A percentile compares a stretch with the other conserved stretches of the same genome.
Conservation (phyloP, 164 flowering plant genomes). For the Cinnamomum chago region DNA sequence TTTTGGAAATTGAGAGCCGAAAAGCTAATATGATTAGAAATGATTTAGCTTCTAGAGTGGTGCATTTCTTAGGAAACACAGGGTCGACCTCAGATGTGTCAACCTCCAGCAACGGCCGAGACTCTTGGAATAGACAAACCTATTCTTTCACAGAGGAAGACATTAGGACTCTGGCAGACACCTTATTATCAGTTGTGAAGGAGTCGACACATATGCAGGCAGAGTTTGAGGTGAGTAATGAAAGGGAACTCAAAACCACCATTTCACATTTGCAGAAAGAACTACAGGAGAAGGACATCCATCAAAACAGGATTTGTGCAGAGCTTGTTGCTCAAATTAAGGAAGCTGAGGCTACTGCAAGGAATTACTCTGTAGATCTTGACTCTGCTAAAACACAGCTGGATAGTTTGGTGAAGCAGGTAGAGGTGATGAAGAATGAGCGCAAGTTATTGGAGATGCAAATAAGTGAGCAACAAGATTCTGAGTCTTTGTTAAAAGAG, state of each 20-base stretch:
- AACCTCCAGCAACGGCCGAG: constrained; percentile 19
- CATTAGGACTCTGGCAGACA: constrained; percentile 43
- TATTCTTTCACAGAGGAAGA: constrained; percentile 39
- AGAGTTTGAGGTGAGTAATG: constrained; percentile 35
- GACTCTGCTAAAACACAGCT: constrained; percentile 43
- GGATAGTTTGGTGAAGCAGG: constrained; percentile 42
- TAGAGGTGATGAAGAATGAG: constrained; percentile 46
- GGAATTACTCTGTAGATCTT: constrained; percentile 45
- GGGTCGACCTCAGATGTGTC: constrained; percentile 21
- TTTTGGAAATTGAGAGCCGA: constrained; percentile 50
- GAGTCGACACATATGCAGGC: constrained; percentile 33
- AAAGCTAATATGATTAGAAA: constrained; percentile 35
- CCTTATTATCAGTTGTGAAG: constrained; percentile 42
- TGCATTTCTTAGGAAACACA: constrained; percentile 12
- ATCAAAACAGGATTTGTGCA: constrained; percentile 57
- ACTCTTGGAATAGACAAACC: constrained; percentile 16
- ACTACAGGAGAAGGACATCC: constrained; percentile 86
- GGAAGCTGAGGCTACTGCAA: constrained; percentile 71
- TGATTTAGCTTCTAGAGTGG: constrained; percentile 25
- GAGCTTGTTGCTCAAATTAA: constrained; percentile 86
- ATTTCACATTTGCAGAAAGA: constrained; percentile 65
- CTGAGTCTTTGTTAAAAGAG: constrained; percentile 35
- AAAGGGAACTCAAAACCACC: constrained; percentile 61
- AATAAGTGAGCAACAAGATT: constrained; percentile 45
- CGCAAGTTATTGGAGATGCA: constrained; percentile 38